Conservation (phyloP, 108 stramenopile species). For the Conticribra guillardii region DNA sequence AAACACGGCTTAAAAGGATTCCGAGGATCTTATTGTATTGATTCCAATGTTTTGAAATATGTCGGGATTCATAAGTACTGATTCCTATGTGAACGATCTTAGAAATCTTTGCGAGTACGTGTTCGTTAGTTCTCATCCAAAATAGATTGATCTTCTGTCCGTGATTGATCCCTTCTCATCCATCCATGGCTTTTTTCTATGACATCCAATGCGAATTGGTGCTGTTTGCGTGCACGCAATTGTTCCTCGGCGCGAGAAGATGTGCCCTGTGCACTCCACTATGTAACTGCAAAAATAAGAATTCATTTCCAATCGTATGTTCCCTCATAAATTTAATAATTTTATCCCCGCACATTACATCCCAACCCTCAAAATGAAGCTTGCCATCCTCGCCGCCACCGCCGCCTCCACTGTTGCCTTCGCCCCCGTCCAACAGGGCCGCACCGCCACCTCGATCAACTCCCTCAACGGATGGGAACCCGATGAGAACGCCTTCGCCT, state of each 20-base stretch:
- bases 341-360: not conserved
- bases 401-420: constrained; percentile 8
- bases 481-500: constrained; percentile 46
- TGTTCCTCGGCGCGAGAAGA: not conserved
- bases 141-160: too few species aligned
- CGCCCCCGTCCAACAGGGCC: constrained; percentile 11
- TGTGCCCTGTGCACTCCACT: not conserved
- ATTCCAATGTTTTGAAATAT: too few species aligned
- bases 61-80: not conserved
- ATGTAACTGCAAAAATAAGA: not conserved
- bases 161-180: too few species aligned
- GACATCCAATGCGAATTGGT: too few species aligned
- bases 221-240: not conserved
- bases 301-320: not conserved
- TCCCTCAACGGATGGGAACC: constrained; percentile 68
- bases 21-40: too few species aligned
- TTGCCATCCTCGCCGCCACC: constrained; percentile 35
- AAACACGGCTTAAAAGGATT: too few species aligned
- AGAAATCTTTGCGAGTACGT: not conserved
- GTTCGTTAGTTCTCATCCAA: not conserved
- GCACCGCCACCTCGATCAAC: not conserved
- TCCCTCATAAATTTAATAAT: not conserved
- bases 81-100: not conserved
- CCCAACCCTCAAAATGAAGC: constrained; percentile 18
- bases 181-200: too few species aligned